Evolutionary conservation across 2,329 filamentous ascomycete species (phyloP), one percentile per base, ranked within the genome.

Genomic region (Aspergillus hiratsukae): DNA sequence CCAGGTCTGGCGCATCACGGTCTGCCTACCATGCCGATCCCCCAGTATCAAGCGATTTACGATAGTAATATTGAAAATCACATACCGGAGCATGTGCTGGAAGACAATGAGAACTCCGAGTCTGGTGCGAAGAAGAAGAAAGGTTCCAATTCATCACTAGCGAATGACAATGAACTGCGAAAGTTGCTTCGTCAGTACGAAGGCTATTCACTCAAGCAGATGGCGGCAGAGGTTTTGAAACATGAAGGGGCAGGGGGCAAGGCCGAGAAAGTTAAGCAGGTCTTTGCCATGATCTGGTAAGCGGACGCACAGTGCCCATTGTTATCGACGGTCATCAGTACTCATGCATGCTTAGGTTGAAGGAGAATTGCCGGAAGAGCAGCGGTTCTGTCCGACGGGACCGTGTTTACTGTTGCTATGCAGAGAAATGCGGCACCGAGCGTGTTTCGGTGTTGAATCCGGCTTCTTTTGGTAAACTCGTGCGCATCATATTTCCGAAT

Each of bases 391-490:
- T 97, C 0, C 91, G 94, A 6, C 83, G 94, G 66, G 94, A 94
- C 62, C 84, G 93, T 57, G 94, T 99, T 2, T 99, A 97, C 73
- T 91, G 92, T 58, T 92, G 92, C 71, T 99, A 99, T 73, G 94
- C 93, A 49, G 91, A 90, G 27, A 86, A 90, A 61, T 99, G 94
- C 74, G 92, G 90, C 46, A 95, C 88, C 4, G 92, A 97, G 70
- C 86, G 92, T 69, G 95, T 97, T 41, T 95, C 94, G 0, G 92
- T 96, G 9, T 77, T 99, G 56, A 99, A 99, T 69, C 94, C 94
- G 45, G 94, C 94, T 9, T 97, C 93, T 28, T 99, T 99, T 75
- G 94, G 94, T 55, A 99, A 99, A 75, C 84, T 99, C 46, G 94
- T 99, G 35, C 87, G 94, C 31, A 93, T 99, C 41, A 88, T 99